phyloP scores from a whole-genome alignment of 345 rosid genomes.

The Firmiana major region DNA sequence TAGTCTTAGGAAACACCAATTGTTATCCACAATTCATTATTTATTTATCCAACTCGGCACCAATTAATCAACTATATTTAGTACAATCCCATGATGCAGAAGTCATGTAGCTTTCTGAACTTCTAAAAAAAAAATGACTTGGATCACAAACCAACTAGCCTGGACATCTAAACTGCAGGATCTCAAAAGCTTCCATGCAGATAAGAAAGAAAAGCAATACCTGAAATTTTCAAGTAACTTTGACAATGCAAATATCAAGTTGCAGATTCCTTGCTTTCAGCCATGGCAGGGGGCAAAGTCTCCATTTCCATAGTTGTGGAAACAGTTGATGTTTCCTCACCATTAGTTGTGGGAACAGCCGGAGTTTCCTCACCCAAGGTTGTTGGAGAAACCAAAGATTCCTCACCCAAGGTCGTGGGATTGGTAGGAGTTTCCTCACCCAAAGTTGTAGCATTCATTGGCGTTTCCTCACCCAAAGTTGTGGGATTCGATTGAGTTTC shows the following conservation, averaged over 20 bases:
- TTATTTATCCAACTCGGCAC: background rate
- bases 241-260: constrained; percentile 1
- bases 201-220: constrained; percentile 15
- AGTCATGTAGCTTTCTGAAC: background rate
- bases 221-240: constrained; percentile 23
- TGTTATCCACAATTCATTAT: background rate
- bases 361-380: background rate
- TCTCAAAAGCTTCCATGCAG: background rate
- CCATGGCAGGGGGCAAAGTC: constrained; percentile 23
- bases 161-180: background rate
- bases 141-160: background rate
- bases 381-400: background rate
- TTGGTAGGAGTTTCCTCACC: background rate
- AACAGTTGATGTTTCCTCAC: background rate
- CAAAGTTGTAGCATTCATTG: constrained; percentile 16
- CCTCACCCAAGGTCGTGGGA: background rate
- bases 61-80: background rate
- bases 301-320: background rate
- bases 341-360: background rate
- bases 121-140: background rate
- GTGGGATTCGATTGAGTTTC: background rate
- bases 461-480: constrained; percentile 12
- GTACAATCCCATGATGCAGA: background rate
- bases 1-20: background rate
- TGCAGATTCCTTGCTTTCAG: constrained; percentile 40